These are phyloP conservation scores for Penicillium sp. DNA, from an alignment of 2,329 filamentous ascomycete genomes.

Conservation along the genomic window DNA sequence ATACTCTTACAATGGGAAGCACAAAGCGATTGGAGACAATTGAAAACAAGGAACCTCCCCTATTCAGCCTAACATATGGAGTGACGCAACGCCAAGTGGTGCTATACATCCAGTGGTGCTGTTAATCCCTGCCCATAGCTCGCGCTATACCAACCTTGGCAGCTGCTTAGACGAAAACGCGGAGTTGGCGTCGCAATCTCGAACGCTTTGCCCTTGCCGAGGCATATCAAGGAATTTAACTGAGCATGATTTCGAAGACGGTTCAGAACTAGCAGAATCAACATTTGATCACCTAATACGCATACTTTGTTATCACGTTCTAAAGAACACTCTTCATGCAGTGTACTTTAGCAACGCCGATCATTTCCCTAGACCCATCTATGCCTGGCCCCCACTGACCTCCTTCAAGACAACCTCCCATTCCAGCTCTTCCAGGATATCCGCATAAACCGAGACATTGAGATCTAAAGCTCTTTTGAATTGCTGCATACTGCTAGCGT, in stretches of 20 bases:
- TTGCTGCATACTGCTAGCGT: neutral
- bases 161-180: neutral
- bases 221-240: neutral
- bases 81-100: neutral
- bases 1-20: neutral
- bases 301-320: neutral
- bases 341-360: neutral
- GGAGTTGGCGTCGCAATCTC: neutral
- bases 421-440: neutral
- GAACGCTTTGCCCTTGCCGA: neutral
- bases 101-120: neutral
- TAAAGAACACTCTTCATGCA: neutral
- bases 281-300: neutral
- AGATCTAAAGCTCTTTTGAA: neutral
- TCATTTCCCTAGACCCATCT: neutral
- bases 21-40: neutral
- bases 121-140: neutral
- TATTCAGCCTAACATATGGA: neutral
- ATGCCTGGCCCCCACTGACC: neutral
- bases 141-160: neutral
- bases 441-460: neutral
- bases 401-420: neutral
- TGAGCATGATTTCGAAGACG: neutral
- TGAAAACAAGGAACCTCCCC: neutral
- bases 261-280: neutral